Percentiles rank a stretch among this genome's conserved stretches.
Conservation (phyloP, 257 asterid genomes). For the Plantago major region DNA sequence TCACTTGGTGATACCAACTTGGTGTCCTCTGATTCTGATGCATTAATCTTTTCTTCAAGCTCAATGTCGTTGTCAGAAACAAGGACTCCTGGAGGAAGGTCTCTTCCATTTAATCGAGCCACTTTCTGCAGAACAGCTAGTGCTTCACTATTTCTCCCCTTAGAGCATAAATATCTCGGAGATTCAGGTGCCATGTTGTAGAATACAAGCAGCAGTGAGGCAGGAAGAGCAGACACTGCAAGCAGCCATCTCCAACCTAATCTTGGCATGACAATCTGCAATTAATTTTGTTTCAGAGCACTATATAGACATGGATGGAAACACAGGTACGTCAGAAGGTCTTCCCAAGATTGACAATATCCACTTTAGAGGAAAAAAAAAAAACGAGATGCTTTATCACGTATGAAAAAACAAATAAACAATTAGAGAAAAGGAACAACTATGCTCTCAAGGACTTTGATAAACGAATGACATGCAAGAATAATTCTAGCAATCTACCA, state of each 20-base stretch:
- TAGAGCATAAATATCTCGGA: slow-evolving; percentile 52
- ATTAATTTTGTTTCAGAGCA: slow-evolving; percentile 3
- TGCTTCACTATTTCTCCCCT: slow-evolving; percentile 44
- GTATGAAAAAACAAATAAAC: background rate
- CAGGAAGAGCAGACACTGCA: slow-evolving; percentile 54
- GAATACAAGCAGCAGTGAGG: slow-evolving; percentile 45
- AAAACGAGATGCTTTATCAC: background rate
- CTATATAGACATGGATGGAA: slow-evolving; percentile 7
- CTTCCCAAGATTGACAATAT: background rate
- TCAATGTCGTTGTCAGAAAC: slow-evolving; percentile 41
- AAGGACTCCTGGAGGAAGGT: slow-evolving; percentile 56
- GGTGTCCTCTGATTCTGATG: slow-evolving; percentile 44
- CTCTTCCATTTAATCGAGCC: slow-evolving; percentile 38
- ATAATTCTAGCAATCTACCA: no score
- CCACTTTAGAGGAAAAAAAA: background rate
- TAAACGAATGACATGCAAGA: no score
- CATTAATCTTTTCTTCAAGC: slow-evolving; percentile 29
- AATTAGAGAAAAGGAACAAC: background rate
- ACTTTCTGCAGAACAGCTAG: slow-evolving; percentile 40
- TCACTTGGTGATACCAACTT: slow-evolving; percentile 38
- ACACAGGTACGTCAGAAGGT: background rate
- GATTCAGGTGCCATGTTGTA: slow-evolving; percentile 49
- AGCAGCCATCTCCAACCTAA: slow-evolving; percentile 69
- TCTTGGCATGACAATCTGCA: slow-evolving; percentile 56
- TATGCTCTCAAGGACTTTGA: no score